Evolutionary conservation across 192 early-diverging fungal species (phyloP).

Genomic region (Phlyctochytrium arcticum): DNA sequence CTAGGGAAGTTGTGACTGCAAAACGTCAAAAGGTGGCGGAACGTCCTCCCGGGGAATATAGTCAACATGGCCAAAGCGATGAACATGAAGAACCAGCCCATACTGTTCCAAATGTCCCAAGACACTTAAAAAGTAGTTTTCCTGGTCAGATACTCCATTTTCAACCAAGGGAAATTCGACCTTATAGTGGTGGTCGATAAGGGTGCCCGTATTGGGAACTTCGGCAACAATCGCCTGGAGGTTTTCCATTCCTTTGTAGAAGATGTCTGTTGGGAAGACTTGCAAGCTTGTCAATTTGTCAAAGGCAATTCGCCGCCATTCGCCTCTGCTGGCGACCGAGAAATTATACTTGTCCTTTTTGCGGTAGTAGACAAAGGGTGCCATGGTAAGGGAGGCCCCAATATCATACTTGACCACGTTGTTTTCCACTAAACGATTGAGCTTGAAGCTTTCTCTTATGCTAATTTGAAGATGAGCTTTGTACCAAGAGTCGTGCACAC

Average conservation of each 20-base stretch:
- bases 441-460: conserved; percentile 4
- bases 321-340: background rate
- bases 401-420: background rate
- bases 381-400: conserved; percentile 7
- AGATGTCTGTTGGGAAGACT: background rate
- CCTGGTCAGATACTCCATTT: background rate
- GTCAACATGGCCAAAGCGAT: background rate
- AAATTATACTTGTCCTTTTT: background rate
- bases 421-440: background rate
- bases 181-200: conserved; percentile 17
- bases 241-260: background rate
- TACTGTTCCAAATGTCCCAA: background rate
- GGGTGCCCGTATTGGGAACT: conserved; percentile 8
- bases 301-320: conserved; percentile 1
- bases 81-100: background rate
- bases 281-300: background rate
- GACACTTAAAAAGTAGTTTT: conserved; percentile 1
- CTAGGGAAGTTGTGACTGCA: background rate
- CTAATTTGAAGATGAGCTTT: too few relatives aligned
- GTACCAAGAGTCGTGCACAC: background rate
- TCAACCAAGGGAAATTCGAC: background rate
- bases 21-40: conserved; percentile 16
- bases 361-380: conserved; percentile 5
- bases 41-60: background rate
- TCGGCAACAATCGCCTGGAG: background rate